Conservation (phyloP, 345 rosid genomes). For the Sisymbrium altissimum region DNA sequence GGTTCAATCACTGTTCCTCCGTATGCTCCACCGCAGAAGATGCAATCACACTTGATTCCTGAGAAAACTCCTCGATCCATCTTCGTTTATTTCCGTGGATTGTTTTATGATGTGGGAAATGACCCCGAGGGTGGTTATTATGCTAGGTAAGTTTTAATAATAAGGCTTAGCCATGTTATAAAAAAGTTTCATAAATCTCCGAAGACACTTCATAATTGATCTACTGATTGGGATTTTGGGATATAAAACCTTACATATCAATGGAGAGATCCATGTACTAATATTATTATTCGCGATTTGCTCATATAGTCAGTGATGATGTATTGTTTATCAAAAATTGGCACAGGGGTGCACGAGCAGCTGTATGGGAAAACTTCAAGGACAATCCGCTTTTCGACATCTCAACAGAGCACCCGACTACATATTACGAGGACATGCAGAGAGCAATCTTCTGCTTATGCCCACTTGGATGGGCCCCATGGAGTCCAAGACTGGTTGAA, state of each 20-base stretch:
- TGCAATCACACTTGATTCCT: constrained; percentile 87
- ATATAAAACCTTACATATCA: neutral
- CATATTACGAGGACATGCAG: constrained; percentile 98
- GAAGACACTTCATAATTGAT: neutral
- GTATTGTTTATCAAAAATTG: constrained; percentile 10
- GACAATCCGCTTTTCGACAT: constrained; percentile 94
- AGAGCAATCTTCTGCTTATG: constrained; percentile 94
- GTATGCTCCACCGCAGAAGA: constrained; percentile 97
- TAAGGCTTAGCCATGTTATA: constrained; percentile 3
- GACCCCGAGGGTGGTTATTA: constrained; percentile 99
- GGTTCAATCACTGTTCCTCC: constrained; percentile 98
- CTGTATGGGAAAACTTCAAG: constrained; percentile 99
- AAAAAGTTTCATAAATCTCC: neutral
- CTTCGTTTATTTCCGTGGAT: constrained; percentile 92
- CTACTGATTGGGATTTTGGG: neutral
- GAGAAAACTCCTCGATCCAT: constrained; percentile 85
- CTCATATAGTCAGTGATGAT: neutral
- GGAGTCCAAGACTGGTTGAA: constrained; percentile 99
- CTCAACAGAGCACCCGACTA: constrained; percentile 94
- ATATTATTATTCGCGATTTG: neutral
- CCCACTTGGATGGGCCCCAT: constrained; percentile 99
- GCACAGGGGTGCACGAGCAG: constrained; percentile 93
- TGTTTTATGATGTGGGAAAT: constrained; percentile 94
- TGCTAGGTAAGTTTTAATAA: constrained; percentile 61
- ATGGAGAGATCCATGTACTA: neutral